Evolutionary conservation across 176 grass and related monocot species (phyloP).

Genomic region (Raddia distichophylla): DNA sequence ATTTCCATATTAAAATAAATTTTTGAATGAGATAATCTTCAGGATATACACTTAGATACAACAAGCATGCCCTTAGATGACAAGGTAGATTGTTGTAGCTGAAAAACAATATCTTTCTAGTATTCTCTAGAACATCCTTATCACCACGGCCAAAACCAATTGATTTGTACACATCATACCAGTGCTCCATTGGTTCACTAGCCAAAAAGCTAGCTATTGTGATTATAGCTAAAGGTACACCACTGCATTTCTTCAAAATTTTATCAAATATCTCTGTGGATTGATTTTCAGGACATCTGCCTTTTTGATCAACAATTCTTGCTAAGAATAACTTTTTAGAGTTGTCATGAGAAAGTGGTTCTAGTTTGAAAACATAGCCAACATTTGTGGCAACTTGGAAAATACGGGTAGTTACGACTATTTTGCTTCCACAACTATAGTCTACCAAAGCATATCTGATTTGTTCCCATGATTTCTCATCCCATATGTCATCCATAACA

Average conservation of each 20-base stretch:
- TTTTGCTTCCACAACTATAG: slow-evolving; percentile 9
- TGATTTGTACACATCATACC: not conserved
- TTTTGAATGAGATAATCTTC: not conserved
- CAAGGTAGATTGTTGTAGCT: slow-evolving; percentile 14
- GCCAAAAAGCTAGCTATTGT: slow-evolving; percentile 1
- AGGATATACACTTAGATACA: not conserved
- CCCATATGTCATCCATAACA: slow-evolving; percentile 37
- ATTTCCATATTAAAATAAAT: not conserved
- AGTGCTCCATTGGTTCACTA: not conserved
- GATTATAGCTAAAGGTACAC: slow-evolving; percentile 22
- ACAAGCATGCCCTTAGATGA: not conserved
- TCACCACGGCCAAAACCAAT: not conserved
- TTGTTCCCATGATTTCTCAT: not conserved
- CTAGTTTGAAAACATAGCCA: not conserved
- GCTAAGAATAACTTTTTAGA: not conserved
- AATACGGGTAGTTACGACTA: slow-evolving; percentile 31
- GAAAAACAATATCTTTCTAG: slow-evolving; percentile 8
- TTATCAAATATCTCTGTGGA: fast-evolving
- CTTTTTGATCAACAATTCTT: not conserved
- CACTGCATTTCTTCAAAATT: slow-evolving; percentile 27
- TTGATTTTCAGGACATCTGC: too few species aligned
- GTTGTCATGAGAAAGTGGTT: not conserved
- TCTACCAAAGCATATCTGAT: slow-evolving; percentile 11
- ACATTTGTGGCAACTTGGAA: not conserved
- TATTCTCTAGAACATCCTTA: not conserved